Base-by-base conservation (phyloP, 495 filamentous ascomycete species). In the Penicillium diatomitis region DNA sequence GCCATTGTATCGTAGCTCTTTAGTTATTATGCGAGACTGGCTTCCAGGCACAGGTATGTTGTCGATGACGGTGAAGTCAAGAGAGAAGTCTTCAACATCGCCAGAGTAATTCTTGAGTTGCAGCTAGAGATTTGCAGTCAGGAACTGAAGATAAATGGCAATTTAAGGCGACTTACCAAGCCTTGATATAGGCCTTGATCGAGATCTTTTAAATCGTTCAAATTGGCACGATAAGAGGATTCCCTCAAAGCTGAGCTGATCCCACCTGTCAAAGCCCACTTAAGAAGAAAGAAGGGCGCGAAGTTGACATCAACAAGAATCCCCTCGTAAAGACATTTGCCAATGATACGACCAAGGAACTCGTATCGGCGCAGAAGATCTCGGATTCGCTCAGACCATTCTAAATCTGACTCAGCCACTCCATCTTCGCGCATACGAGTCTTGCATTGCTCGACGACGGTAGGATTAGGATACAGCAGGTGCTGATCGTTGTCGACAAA, bases 251-350 rank as follows among this genome's bases (percentile, higher is more conserved):
- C 82, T 10, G 76, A 74, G 8, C 74, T 69, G 41, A 69, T 67
- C 8, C 83, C 83, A 36, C 85, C 84, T 11, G 84, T 84, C 38
- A 90, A 73, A 7, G 88, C 80, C 92, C 92, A 99, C 60, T 95
- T 95, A 35, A 96, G 77, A 5, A 99, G 79, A 72, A 99, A 99
- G 68, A 97, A 97, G 3, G 87, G 83, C 2, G 91, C 92, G 68
- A 99, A 99, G 49, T 79, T 75, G 55, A 97, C 85, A 62, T 99
- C 90, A 46, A 97, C 84, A 8, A 99, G 75, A 42, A 99, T 97
- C 2, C 91, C 90, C 68, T 99, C 92, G 56, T 99, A 99, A 46
- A 99, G 75, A 67, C 92, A 99, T 64, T 99, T 99, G 3, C 92
- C 92, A 38, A 99, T 83, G 30, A 97, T 77, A 5, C 92, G 82